Evolutionary conservation across 2,329 filamentous ascomycete genomes (phyloP).

Genomic region (Coleophoma crateriformis): DNA sequence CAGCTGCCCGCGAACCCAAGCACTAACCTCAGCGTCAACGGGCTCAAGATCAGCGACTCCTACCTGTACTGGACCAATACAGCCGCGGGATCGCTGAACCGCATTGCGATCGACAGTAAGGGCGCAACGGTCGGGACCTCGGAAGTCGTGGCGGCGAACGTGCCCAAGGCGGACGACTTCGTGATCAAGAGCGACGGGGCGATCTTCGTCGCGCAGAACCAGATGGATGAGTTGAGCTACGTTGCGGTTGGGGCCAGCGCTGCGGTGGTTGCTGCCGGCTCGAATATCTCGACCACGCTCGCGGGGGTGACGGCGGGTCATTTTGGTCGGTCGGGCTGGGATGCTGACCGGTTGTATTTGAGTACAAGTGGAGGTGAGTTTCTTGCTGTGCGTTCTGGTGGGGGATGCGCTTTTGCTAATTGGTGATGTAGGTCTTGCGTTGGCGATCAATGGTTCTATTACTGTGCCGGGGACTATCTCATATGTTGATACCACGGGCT

Average conservation of each 20-base stretch:
- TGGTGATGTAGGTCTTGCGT: not conserved
- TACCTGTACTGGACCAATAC: conserved; percentile 23
- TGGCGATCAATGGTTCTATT: not conserved
- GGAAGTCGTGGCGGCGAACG: conserved; percentile 4
- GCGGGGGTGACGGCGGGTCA: conserved; percentile 11
- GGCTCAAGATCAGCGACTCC: conserved; percentile 18
- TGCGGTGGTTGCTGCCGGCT: conserved; percentile 5
- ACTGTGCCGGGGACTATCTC: not conserved
- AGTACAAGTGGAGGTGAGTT: conserved; percentile 13
- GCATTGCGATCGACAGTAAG: conserved; percentile 10
- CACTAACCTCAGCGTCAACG: conserved; percentile 18
- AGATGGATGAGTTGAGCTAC: conserved; percentile 6
- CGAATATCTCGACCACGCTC: conserved; percentile 4
- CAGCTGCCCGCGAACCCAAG: conserved; percentile 2
- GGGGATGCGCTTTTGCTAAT: not conserved
- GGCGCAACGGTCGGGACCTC: conserved; percentile 8
- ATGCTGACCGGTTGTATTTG: conserved; percentile 9
- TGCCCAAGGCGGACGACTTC: conserved; percentile 11
- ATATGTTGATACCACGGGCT: not conserved
- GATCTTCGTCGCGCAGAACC: conserved; percentile 7
- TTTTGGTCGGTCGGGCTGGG: conserved; percentile 8
- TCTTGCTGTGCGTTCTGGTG: not conserved
- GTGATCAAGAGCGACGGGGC: conserved; percentile 7
- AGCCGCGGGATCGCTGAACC: conserved; percentile 14
- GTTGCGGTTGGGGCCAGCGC: not conserved